These are phyloP conservation scores for Phytophthora melonis DNA, from an alignment of 352 stramenopile genomes.

Conservation along the genomic window DNA sequence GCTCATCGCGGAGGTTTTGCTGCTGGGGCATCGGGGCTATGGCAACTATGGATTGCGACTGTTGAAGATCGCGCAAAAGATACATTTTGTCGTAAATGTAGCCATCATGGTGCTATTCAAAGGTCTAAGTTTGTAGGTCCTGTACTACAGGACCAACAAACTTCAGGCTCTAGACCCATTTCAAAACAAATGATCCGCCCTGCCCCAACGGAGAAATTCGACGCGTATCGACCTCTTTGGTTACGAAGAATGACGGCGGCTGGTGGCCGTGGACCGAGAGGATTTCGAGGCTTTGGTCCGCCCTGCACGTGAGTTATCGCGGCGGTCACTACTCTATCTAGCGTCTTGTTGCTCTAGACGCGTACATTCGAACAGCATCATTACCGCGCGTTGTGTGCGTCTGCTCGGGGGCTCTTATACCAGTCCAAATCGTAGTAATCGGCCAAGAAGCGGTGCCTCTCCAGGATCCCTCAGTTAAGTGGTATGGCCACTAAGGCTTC, in stretches of 20 bases:
- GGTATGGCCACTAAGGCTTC: not conserved
- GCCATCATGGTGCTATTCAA: conserved; percentile 11
- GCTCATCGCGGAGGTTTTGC: conserved; percentile 21
- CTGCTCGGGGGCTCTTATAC: not conserved
- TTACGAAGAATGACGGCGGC: too few species aligned
- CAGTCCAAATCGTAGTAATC: not conserved
- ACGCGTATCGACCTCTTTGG: too few species aligned
- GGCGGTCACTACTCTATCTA: not conserved
- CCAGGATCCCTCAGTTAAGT: not conserved
- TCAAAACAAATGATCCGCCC: too few species aligned
- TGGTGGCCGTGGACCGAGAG: not conserved
- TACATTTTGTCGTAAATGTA: conserved; percentile 32
- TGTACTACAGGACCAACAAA: too few species aligned
- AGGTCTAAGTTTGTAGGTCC: too few species aligned
- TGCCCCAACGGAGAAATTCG: too few species aligned
- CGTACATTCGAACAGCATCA: not conserved
- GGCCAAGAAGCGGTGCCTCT: not conserved
- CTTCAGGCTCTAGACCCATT: too few species aligned
- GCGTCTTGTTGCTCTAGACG: not conserved
- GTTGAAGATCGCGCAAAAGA: conserved; percentile 31
- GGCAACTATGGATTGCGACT: conserved; percentile 13
- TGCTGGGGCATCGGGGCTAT: conserved; percentile 31
- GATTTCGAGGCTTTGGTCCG: not conserved
- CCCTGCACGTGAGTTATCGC: not conserved
- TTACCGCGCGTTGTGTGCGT: not conserved